phyloP scores from a whole-genome alignment of 805 yeast species.

The Candida oleophila region DNA sequence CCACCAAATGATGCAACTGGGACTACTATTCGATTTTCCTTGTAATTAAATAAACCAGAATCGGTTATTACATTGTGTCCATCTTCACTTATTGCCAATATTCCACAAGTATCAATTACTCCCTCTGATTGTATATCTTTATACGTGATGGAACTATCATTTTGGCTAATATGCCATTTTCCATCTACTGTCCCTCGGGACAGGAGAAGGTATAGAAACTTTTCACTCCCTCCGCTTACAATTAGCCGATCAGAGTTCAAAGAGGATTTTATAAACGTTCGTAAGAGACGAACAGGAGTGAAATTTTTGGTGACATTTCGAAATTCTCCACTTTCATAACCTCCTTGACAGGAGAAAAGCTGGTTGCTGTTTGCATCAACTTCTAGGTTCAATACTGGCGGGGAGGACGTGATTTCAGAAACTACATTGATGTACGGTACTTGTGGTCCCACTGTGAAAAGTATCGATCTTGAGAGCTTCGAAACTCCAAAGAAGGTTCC shows the following conservation, averaged over 20 bases:
- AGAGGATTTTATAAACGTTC: neutral
- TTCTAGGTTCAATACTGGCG: constrained; percentile 31
- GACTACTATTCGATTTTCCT: neutral
- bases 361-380: constrained; percentile 1
- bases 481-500: constrained; percentile 32
- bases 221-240: neutral
- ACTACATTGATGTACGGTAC: constrained; percentile 26
- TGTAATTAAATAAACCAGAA: neutral
- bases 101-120: neutral
- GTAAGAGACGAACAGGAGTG: neutral
- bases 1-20: neutral
- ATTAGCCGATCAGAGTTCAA: neutral
- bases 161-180: neutral
- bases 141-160: neutral
- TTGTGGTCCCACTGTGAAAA: constrained; percentile 23
- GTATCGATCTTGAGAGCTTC: constrained; percentile 26
- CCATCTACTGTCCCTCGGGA: neutral
- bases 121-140: neutral
- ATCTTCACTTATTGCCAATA: neutral
- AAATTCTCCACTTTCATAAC: constrained; percentile 33
- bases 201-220: neutral
- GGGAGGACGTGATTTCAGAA: constrained; percentile 21
- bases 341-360: constrained; percentile 31
- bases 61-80: neutral
- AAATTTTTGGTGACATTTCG: constrained; percentile 7